These are phyloP conservation scores for Lichtheimia ornata DNA, from an alignment of 371 early-diverging fungal genomes.

Conservation along the genomic window DNA sequence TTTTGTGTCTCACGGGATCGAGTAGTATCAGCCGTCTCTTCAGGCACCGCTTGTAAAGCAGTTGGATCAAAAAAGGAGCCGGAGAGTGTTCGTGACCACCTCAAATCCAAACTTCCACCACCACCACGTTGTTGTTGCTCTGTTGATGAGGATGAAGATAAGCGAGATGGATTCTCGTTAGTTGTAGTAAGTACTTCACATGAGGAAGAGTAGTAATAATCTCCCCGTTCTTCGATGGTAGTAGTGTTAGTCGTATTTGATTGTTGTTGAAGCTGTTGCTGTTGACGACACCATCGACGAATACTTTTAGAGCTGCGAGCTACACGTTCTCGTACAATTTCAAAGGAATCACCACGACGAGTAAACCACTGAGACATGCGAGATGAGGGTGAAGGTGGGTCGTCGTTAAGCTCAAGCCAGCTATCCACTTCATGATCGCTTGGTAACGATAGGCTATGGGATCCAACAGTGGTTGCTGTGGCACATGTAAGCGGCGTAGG, in stretches of 20 bases:
- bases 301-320: constrained; percentile 21
- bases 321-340: constrained; percentile 19
- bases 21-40: background rate
- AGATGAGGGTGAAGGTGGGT: constrained; percentile 12
- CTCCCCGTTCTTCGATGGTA: background rate
- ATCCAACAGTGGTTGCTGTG: background rate
- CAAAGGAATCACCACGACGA: constrained; percentile 21
- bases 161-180: no score
- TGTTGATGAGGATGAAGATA: no score
- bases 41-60: constrained; percentile 8
- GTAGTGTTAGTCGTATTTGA: background rate
- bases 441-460: background rate
- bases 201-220: no score
- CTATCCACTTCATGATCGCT: constrained; percentile 14
- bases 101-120: no score
- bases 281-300: constrained; percentile 25
- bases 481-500: background rate
- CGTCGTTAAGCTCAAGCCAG: constrained; percentile 22
- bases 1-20: no score
- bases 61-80: constrained; percentile 2
- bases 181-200: no score
- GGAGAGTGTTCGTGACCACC: background rate
- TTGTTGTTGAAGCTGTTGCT: constrained; percentile 14
- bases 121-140: no score
- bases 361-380: constrained; percentile 21